Conservation (phyloP, 176 grass and related monocot genomes). For the Chrysopogon serrulatus region DNA sequence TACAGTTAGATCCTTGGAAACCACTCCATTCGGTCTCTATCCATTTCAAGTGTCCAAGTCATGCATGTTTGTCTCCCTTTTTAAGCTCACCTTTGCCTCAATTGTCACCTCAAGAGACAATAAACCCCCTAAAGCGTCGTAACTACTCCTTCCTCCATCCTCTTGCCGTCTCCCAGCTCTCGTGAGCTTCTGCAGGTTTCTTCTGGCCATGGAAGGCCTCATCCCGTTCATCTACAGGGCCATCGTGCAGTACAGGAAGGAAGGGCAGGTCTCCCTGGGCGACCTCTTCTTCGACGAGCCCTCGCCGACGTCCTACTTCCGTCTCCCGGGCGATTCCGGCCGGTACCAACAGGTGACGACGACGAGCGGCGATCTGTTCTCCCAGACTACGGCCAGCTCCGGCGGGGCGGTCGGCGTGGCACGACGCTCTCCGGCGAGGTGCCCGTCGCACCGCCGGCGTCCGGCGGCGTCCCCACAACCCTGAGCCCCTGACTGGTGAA, state of each 20-base stretch:
- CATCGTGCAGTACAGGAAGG: conserved; percentile 57
- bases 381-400: background rate
- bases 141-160: conserved; percentile 4
- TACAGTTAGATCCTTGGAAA: conserved; percentile 14
- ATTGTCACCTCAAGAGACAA: background rate
- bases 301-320: conserved; percentile 56
- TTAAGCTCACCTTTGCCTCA: conserved; percentile 32
- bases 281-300: conserved; percentile 61
- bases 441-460: conserved; percentile 22
- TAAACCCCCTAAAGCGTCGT: background rate
- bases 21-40: conserved; percentile 32
- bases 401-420: background rate
- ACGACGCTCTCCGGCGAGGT: conserved; percentile 26
- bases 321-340: conserved; percentile 50
- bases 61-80: conserved; percentile 40
- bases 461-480: background rate
- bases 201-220: conserved; percentile 64
- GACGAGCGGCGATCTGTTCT: conserved; percentile 16
- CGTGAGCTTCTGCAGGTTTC: background rate
- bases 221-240: conserved; percentile 89
- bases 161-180: background rate
- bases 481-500: background rate
- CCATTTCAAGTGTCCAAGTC: conserved; percentile 24
- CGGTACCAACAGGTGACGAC: conserved; percentile 40
- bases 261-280: conserved; percentile 45